Conservation (phyloP, 75 land plant genomes). For the Cupressus sempervirens region DNA sequence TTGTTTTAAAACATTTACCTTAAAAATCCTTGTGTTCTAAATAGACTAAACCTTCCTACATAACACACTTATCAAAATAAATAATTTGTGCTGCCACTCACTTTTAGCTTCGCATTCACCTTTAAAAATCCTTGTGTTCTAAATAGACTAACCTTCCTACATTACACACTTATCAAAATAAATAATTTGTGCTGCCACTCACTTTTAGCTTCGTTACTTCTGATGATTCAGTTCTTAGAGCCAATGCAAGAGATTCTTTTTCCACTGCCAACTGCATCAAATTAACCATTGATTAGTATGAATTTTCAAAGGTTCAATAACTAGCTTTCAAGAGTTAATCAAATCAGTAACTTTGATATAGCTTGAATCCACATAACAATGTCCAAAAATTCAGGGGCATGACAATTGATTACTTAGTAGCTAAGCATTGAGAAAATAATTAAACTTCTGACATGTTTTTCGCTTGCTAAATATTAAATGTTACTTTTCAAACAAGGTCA, state of each 20-base stretch:
- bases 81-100: conserved; percentile 14
- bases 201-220: conserved; percentile 59
- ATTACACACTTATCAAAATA: not conserved
- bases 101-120: conserved; percentile 48
- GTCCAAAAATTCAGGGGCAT: not conserved
- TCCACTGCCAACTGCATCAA: conserved; percentile 68
- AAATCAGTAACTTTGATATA: not conserved
- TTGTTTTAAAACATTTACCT: not conserved
- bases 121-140: not conserved
- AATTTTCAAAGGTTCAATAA: conserved; percentile 1
- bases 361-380: not conserved
- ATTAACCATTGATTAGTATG: not conserved
- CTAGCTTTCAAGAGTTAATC: not conserved
- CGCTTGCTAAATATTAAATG: not conserved
- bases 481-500: not conserved
- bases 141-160: not conserved
- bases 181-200: conserved; percentile 1
- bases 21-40: not conserved
- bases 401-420: not conserved
- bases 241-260: conserved; percentile 59
- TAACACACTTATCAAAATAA: not conserved
- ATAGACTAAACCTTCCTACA: not conserved
- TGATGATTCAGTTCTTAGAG: conserved; percentile 56
- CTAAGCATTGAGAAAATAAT: not conserved
- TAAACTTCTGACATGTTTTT: not conserved